Evolutionary conservation across 495 filamentous ascomycete genomes (phyloP).

Genomic region (Aspergillus wentii): DNA sequence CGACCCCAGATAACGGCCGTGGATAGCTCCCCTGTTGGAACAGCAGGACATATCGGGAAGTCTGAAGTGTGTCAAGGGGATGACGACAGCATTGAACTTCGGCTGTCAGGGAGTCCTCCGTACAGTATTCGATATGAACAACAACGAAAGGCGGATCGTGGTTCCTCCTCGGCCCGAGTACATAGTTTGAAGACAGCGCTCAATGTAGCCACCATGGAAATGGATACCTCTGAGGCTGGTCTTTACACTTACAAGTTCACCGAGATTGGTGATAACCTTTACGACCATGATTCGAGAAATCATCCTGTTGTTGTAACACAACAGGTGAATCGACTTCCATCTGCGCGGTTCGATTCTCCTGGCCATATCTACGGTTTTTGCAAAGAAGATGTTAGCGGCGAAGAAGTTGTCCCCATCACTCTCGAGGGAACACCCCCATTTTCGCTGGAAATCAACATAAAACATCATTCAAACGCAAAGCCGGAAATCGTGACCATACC

Average conservation of each 20-base stretch:
- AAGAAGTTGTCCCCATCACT: constrained; percentile 80
- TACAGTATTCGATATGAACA: constrained; percentile 80
- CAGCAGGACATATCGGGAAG: constrained; percentile 54
- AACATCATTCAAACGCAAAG: constrained; percentile 74
- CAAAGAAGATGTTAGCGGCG: constrained; percentile 70
- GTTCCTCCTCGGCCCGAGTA: constrained; percentile 52
- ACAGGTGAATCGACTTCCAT: constrained; percentile 73
- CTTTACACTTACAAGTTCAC: constrained; percentile 81
- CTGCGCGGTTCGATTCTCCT: constrained; percentile 73
- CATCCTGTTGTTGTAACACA: constrained; percentile 66
- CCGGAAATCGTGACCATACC: constrained; percentile 76
- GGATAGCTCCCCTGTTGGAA: constrained; percentile 52
- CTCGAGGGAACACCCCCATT: constrained; percentile 85
- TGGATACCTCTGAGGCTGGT: constrained; percentile 81
- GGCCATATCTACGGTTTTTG: constrained; percentile 96
- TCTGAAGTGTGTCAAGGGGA: constrained; percentile 91
- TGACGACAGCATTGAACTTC: constrained; percentile 78
- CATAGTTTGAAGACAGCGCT: constrained; percentile 69
- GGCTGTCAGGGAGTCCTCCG: constrained; percentile 75
- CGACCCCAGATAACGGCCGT: constrained; percentile 67
- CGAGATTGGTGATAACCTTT: constrained; percentile 73
- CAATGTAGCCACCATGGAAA: constrained; percentile 64
- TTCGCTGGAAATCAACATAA: constrained; percentile 83
- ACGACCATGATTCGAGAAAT: constrained; percentile 65
- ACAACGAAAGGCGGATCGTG: constrained; percentile 58